A percentile compares a stretch with the other conserved stretches of the same genome.
Evolutionary conservation across 208 protist species (phyloP).

Genomic region (Angomonas desouzai): DNA sequence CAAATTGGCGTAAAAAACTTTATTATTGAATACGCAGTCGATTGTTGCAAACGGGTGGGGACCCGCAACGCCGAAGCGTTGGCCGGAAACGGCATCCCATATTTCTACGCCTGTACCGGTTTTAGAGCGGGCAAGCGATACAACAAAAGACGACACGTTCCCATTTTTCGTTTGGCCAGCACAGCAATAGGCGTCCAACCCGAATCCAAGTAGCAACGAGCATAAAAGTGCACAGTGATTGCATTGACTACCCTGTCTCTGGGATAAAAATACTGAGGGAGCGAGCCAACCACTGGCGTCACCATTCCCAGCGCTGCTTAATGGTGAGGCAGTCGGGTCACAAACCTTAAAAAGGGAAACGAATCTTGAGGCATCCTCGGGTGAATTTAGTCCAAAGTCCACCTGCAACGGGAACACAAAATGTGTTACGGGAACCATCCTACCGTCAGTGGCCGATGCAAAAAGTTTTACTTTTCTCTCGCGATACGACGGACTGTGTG

Average conservation of each 20-base stretch:
- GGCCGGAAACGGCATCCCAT: constrained; percentile 81
- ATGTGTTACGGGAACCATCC: constrained; percentile 85
- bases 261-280: constrained; percentile 82
- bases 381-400: constrained; percentile 70
- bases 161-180: constrained; percentile 51
- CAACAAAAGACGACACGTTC: constrained; percentile 62
- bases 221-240: constrained; percentile 89
- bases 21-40: constrained; percentile 86
- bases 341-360: constrained; percentile 75
- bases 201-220: constrained; percentile 89
- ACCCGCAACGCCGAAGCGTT: constrained; percentile 35
- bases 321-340: constrained; percentile 29
- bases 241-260: constrained; percentile 71
- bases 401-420: constrained; percentile 80
- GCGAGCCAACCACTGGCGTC: constrained; percentile 54
- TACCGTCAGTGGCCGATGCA: constrained; percentile 63
- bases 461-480: constrained; percentile 87
- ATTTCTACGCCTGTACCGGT: constrained; percentile 20
- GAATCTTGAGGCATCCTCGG: constrained; percentile 83
- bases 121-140: constrained; percentile 31
- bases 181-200: constrained; percentile 85
- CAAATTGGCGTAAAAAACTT: constrained; percentile 86
- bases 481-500: constrained; percentile 52
- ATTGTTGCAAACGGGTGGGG: constrained; percentile 57
- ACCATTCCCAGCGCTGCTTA: constrained; percentile 23